Base-by-base conservation (phyloP, 208 protist species). In the Crithidia expoeki region DNA sequence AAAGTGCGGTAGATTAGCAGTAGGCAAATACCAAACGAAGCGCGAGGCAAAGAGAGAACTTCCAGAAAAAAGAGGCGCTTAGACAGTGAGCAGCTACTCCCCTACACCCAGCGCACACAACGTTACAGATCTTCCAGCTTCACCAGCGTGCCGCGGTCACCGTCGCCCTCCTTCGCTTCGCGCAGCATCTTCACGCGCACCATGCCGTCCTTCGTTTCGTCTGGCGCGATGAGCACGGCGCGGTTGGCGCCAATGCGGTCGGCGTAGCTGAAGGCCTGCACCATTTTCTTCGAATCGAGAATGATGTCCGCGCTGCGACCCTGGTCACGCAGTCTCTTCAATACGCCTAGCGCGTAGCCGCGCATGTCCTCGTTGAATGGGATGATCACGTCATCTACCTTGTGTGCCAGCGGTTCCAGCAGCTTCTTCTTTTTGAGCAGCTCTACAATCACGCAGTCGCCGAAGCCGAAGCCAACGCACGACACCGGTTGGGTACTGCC, bases 361-460 rank as follows among this genome's bases (percentile, higher is more conserved):
- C 95, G 89, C 87, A 98, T 96, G 28, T 83, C 84, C 79, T 97
- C 93, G 66, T 95, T 88, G 81, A 98, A 98, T 2, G 95, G 92
- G 58, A 97, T 94, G 28, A 98, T 90, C 55, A 98, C 78, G 63
- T 95, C 91, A 38, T 97, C 88, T 56, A 95, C 88, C 60, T 79
- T 66, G 51, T 91, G 81, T 30, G 69, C 40, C 28, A 92, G 38
- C n/a, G 60, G 19, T 6, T 81, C 86, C 9, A 98, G 67, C 46
- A 96, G 67, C 49, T 89, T 85, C 86, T 97, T 98, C 46, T 97
- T 92, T 69, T 90, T 79, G 19, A 98, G 86, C 25, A 98, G 83
- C 72, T 98, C 97, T 36, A 94, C 70, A 67, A 98, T 98, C 4
- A 98, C 97, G 64, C 94, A 98, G 79, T 98, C 97, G 36, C 97